Base-by-base conservation (phyloP, 192 early-diverging fungal genomes). In the Coemansia aciculifera region DNA sequence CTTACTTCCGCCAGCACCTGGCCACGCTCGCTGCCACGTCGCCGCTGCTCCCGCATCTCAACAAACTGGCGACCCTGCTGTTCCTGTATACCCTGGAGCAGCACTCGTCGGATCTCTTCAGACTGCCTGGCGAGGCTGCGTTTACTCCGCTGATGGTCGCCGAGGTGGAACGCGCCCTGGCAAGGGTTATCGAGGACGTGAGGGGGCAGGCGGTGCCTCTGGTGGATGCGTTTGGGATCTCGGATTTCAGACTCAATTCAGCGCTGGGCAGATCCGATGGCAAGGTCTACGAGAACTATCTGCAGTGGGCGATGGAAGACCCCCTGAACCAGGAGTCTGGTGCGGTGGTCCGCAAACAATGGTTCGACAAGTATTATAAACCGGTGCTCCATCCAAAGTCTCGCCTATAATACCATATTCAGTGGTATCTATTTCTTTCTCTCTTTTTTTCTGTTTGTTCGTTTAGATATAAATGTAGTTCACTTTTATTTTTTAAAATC, bases 181-280 rank as follows among this genome's bases (percentile, higher is more conserved):
- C 86, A 27, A 75, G 71, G 12, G 49, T 87, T 7, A 84, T 92
- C 52, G 84, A 85, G 56, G 85, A 88, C 29, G 77, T 96, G 12
- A 84, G 93, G 12, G 87, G 86, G 56, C 86, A 96, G 70, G 91
- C 91, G 13, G 86, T 96, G 19, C 80, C 89, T 0, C 84, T 96
- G 12, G 92, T 92, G 19, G 94, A 96, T 44, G 86, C 92, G 0
- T 94, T 91, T 81, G 86, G 85, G 17, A 74, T 92, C 31, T 85
- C 90, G 0, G 94, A 96, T 46, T 89, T 90, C 62, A 75, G 84
- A 39, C 82, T 96, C 17, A 87, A 93, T 81, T 90, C 89, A 44
- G 89, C 92, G 10, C 74, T 96, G 39, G 94, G 90, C 19, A 79
- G 89, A 24, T 86, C 81, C 49, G 91, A 93, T 64, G 93, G 92